Evolutionary conservation across 2,329 filamentous ascomycete species (phyloP).

Genomic region (Fonsecaea nubica): DNA sequence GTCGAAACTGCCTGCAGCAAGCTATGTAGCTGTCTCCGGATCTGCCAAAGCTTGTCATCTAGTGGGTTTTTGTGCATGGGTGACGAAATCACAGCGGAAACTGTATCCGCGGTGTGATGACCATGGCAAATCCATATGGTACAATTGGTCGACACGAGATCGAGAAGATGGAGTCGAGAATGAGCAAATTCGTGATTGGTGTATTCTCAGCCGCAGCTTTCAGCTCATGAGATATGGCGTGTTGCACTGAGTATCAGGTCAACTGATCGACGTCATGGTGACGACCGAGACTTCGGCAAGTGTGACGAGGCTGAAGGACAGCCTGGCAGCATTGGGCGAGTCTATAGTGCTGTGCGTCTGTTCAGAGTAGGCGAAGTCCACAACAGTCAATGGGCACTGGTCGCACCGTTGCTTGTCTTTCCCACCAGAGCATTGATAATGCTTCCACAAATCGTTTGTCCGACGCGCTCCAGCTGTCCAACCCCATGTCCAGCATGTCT

Average conservation of each 20-base stretch:
- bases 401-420: slow-evolving; percentile 51
- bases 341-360: neutral
- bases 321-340: neutral
- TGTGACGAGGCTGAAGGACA: slow-evolving; percentile 1
- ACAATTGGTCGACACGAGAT: neutral
- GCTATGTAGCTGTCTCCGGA: neutral
- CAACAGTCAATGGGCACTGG: slow-evolving; percentile 55
- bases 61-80: neutral
- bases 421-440: slow-evolving; percentile 55
- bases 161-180: neutral
- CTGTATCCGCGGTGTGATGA: slow-evolving; percentile 2
- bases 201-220: neutral
- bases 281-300: neutral
- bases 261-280: slow-evolving; percentile 9
- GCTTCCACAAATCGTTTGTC: slow-evolving; percentile 56
- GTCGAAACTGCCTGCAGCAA: neutral
- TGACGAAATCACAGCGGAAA: slow-evolving; percentile 20
- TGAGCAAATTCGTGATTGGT: neutral
- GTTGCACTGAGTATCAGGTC: slow-evolving; percentile 5
- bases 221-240: neutral
- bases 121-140: neutral
- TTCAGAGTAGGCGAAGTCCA: slow-evolving; percentile 53
- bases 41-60: neutral
- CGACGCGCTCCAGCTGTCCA: slow-evolving; percentile 57
- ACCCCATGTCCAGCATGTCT: slow-evolving; percentile 57